Evolutionary conservation across 2,329 filamentous ascomycete genomes (phyloP), one percentile per base, ranked within the genome.

Genomic region (Aureobasidium mangrovei): DNA sequence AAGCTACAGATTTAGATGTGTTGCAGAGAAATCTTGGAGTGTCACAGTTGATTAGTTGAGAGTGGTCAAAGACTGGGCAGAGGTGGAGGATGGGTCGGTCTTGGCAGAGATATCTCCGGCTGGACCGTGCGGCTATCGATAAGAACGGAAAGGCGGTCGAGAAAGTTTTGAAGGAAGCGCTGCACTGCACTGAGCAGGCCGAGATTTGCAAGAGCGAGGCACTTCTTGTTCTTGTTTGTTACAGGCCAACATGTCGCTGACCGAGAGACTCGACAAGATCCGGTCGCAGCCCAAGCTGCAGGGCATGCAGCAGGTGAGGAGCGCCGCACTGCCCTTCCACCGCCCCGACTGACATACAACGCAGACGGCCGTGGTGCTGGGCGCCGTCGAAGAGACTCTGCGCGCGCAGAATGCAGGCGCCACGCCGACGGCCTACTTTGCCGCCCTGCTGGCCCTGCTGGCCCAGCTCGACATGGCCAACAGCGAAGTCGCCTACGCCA

Each of bases 181-280:
- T 41, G 6, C 6, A 41, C 7, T n/a, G 18, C 7, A 12, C 18
- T 41, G 38, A 6, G 38, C 7, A 41, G 24, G 38, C 24, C 7
- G 24, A 26, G 7, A 26, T 18, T 18, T 18, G 18, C 7, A 41
- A 41, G 24, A 28, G 18, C 24, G 41, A 43, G 4, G 5, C 6
- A 10, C 4, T 7, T 31, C 8, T 7, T 43, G 8, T 24, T 40
- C n/a, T 18, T 24, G 32, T 18, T 18, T 18, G 18, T 18, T 46
- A 46, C 28, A 28, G 42, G 38, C 51, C 54, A 61, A 45, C 59
- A 74, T 74, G 74, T 82, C 82, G 71, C 75, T 97, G 66, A 83
- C 86, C 70, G 91, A 95, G 77, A 94, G 90, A 77, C 82, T 98
- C 69, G 88, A 91, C 75, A 96, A 94, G 81, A 96, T 97, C 71